A percentile compares a stretch with the other conserved stretches of the same genome.
These are phyloP conservation scores for Oryza glaberrima DNA, from an alignment of 176 grass and related monocot genomes.

Conservation along the genomic window DNA sequence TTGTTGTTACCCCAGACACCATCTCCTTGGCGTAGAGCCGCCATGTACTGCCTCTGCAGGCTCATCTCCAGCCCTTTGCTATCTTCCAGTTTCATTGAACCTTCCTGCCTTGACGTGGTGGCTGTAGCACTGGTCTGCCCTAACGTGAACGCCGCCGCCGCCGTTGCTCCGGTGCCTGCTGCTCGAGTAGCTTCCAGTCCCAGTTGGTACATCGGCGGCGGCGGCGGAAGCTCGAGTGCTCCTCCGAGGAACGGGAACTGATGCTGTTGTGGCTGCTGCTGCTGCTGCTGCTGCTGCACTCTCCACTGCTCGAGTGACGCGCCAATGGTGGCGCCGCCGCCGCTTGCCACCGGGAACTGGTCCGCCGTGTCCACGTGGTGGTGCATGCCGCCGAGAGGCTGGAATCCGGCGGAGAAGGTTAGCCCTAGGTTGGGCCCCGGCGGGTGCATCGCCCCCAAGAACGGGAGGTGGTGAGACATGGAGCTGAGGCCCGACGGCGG, in stretches of 20 bases:
- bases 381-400: constrained; percentile 46
- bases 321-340: constrained; percentile 45
- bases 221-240: constrained; percentile 43
- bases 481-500: constrained; percentile 27
- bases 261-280: constrained; percentile 36
- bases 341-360: constrained; percentile 59
- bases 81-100: constrained; percentile 55
- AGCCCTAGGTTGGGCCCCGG: constrained; percentile 63
- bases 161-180: constrained; percentile 32
- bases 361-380: constrained; percentile 46
- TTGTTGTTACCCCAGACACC: constrained; percentile 50
- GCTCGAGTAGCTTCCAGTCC: constrained; percentile 51
- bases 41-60: constrained; percentile 63
- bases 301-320: constrained; percentile 64
- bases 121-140: constrained; percentile 29
- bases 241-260: constrained; percentile 75
- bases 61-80: constrained; percentile 46
- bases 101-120: constrained; percentile 42
- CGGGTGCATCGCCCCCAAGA: constrained; percentile 64
- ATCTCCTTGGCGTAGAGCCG: constrained; percentile 50
- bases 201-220: constrained; percentile 52
- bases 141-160: constrained; percentile 45
- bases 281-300: constrained; percentile 47
- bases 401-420: constrained; percentile 63
- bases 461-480: constrained; percentile 61